These are phyloP conservation scores for Zangia roseola DNA, from an alignment of 768 basidiomycete genomes.

Conservation along the genomic window DNA sequence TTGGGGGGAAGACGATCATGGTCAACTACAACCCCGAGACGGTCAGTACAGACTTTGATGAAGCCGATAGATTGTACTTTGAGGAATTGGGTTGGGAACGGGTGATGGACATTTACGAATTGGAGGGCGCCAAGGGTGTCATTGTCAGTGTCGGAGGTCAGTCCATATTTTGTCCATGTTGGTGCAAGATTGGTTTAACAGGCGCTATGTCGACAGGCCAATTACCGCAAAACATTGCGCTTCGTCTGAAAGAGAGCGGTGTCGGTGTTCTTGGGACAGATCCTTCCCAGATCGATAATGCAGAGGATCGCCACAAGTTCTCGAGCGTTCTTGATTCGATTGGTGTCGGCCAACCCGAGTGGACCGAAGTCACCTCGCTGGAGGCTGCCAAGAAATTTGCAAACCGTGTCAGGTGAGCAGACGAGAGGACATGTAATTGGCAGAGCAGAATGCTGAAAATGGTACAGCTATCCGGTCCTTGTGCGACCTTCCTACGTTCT, in stretches of 20 bases:
- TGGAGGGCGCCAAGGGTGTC: constrained; percentile 90
- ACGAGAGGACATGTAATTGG: background rate
- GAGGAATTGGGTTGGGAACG: constrained; percentile 97
- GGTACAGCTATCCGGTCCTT: constrained; percentile 86
- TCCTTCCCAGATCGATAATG: constrained; percentile 91
- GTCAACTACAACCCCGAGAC: constrained; percentile 99
- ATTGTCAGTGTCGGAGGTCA: constrained; percentile 95
- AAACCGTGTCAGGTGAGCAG: constrained; percentile 60
- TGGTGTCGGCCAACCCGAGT: constrained; percentile 95
- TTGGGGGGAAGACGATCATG: constrained; percentile 86
- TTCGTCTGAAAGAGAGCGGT: constrained; percentile 86
- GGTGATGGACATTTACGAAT: constrained; percentile 99
- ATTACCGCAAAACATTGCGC: constrained; percentile 97
- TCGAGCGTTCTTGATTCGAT: constrained; percentile 93
- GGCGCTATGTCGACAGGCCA: constrained; percentile 63
- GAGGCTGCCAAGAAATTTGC: constrained; percentile 93
- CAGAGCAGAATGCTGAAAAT: background rate
- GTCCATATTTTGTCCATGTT: constrained; percentile 20
- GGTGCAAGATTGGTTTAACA: background rate
- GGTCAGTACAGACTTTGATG: constrained; percentile 98
- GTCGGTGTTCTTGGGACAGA: constrained; percentile 96
- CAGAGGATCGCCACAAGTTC: constrained; percentile 99
- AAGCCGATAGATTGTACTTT: constrained; percentile 98
- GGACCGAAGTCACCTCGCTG: constrained; percentile 87
- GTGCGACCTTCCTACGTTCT: constrained; percentile 98